Conservation (phyloP, 31 red algal genomes). For the Endocladia muricata region DNA sequence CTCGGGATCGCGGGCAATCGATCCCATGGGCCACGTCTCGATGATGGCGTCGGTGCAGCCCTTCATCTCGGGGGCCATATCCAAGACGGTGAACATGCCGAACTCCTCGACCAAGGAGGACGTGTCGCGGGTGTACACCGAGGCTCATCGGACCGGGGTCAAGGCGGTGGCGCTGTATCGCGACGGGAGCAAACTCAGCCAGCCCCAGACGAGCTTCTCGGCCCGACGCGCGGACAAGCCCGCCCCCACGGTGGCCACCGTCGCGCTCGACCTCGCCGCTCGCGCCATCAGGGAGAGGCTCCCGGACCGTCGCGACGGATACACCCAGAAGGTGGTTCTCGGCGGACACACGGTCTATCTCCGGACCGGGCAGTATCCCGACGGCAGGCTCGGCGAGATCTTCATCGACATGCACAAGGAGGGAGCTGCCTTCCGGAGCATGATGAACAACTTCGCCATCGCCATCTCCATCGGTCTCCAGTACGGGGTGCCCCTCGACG, state of each 20-base stretch:
- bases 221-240: background rate
- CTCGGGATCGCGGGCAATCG: background rate
- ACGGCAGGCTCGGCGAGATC: constrained; percentile 4
- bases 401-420: constrained; percentile 1
- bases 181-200: constrained; percentile 1
- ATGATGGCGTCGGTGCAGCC: constrained; percentile 7
- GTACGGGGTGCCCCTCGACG: constrained; percentile 10
- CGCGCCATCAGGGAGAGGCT: constrained; percentile 5
- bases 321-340: constrained; percentile 4
- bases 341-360: constrained; percentile 9
- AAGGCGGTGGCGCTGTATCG: constrained; percentile 7
- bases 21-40: background rate
- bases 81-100: constrained; percentile 17
- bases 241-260: background rate
- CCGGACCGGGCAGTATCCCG: background rate
- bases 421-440: background rate
- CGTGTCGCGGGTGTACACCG: background rate
- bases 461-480: background rate
- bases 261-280: background rate
- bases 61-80: constrained; percentile 8
- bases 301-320: constrained; percentile 1
- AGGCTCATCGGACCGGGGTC: background rate
- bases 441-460: background rate
- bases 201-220: constrained; percentile 11
- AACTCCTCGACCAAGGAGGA: background rate